Evolutionary conservation across 768 basidiomycete species (phyloP), one percentile per base, ranked within the genome.

Genomic region (Tylopilus cervinicoccineus): DNA sequence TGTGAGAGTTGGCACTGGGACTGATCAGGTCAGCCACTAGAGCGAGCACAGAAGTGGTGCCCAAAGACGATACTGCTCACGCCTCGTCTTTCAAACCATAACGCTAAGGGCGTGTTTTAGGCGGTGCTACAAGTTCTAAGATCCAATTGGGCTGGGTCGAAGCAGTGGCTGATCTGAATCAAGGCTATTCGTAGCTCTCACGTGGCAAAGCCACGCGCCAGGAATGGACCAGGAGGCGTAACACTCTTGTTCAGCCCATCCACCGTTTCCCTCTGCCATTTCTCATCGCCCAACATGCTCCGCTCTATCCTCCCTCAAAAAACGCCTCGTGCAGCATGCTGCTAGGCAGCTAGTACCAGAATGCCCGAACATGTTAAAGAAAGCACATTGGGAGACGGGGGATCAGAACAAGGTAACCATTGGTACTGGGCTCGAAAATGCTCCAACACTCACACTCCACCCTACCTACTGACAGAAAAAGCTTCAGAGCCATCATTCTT

Each of bases 191-290:
- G 48, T 38, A 52, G 47, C 38, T 43, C 57, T 60, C 64, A 67
- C 64, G 64, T 65, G 65, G 65, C 47, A 28, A 43, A 52, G 57
- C 63, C 63, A 64, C 54, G 63, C 62, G 52, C 62, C 53, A 57
- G 55, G 64, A 53, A 63, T 52, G 55, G 60, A 46, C 52, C 54
- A 63, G 58, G 49, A 56, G 63, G 60, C 56, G 54, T 58, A 63
- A 58, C 61, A 63, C 58, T 61, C 63, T 67, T 65, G 63, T 65
- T 55, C 65, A 55, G 59, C 47, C 47, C 63, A 60, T 65, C 53
- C 63, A 67, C 58, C 44, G 34, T 54, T 57, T 55, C 63, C 55
- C 56, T 62, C 63, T 51, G 32, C 55, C 45, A 36, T 53, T 60
- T 60, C 58, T 60, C 64, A 65, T 67, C 60, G 54, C 47, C 48